phyloP scores from a whole-genome alignment of 768 basidiomycete genomes.

The Mycena polygramma region DNA sequence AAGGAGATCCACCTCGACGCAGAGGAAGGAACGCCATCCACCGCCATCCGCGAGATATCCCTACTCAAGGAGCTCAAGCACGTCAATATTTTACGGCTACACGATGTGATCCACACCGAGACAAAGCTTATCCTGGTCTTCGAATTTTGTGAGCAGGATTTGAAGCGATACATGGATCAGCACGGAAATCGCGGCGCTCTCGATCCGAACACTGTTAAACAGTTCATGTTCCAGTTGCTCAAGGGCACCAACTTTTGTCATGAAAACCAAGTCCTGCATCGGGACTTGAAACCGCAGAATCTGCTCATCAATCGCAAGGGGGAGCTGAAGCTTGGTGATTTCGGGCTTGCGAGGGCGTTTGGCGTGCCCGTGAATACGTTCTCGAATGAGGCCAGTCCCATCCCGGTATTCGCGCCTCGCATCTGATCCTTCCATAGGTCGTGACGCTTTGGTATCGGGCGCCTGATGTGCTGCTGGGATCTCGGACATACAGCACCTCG shows the following conservation, averaged over 20 bases:
- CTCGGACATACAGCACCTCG: conserved; percentile 96
- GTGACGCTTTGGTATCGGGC: conserved; percentile 99
- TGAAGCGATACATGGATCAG: conserved; percentile 99
- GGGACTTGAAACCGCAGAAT: conserved; percentile 99
- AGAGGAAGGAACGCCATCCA: conserved; percentile 98
- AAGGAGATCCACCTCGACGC: conserved; percentile 99
- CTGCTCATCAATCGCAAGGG: conserved; percentile 97
- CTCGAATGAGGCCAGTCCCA: conserved; percentile 83
- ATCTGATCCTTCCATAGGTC: conserved; percentile 64
- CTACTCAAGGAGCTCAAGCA: conserved; percentile 99
- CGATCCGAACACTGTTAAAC: conserved; percentile 89
- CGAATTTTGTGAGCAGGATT: conserved; percentile 97
- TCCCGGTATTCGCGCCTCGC: neutral
- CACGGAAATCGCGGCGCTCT: conserved; percentile 96
- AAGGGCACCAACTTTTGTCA: conserved; percentile 99
- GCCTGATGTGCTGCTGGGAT: conserved; percentile 96
- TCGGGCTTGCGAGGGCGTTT: conserved; percentile 96
- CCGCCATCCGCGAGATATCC: conserved; percentile 98
- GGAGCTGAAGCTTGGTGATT: conserved; percentile 97
- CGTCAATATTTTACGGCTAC: conserved; percentile 96
- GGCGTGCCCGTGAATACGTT: conserved; percentile 99
- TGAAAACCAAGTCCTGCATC: conserved; percentile 95
- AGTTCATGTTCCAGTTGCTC: conserved; percentile 98
- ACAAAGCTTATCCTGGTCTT: conserved; percentile 98
- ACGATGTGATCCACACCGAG: conserved; percentile 99